phyloP scores from a whole-genome alignment of 2,329 filamentous ascomycete species.

The Colletotrichum cuscutae region DNA sequence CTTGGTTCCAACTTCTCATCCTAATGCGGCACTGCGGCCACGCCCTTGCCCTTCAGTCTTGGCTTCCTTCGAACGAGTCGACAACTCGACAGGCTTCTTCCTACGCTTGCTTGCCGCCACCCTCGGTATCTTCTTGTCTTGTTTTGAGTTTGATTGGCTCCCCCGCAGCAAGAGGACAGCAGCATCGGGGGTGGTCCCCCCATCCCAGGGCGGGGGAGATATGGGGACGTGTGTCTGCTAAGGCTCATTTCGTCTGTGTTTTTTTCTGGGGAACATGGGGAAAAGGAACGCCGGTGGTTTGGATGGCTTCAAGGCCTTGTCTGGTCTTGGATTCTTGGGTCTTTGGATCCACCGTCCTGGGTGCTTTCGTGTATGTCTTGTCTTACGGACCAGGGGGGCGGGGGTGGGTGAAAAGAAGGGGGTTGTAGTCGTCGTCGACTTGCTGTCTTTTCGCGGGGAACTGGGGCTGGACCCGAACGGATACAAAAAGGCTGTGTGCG shows the following conservation, averaged over 20 bases:
- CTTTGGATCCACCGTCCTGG: background rate
- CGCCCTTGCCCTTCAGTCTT: background rate
- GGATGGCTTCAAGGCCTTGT: conserved; percentile 15
- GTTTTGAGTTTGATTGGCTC: conserved; percentile 27
- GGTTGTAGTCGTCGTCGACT: background rate
- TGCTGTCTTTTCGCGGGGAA: background rate
- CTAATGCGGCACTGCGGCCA: conserved; percentile 16
- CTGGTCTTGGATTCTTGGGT: background rate
- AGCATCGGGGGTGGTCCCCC: conserved; percentile 19
- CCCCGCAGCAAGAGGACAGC: conserved; percentile 21
- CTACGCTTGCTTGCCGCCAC: conserved; percentile 17
- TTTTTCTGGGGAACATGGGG: conserved; percentile 23
- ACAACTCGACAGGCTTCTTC: background rate
- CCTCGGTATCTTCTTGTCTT: conserved; percentile 30
- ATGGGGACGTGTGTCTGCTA: conserved; percentile 8
- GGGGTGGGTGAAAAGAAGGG: background rate
- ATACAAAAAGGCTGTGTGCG: conserved; percentile 14
- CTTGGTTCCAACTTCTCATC: background rate
- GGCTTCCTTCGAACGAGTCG: background rate
- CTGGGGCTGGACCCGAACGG: background rate
- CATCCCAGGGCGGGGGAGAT: conserved; percentile 2
- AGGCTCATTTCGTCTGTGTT: background rate
- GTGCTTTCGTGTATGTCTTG: conserved; percentile 6
- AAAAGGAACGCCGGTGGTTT: conserved; percentile 8
- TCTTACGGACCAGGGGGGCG: conserved; percentile 1